A percentile compares a stretch with the other conserved stretches of the same genome.
These are phyloP conservation scores for Candida schatavii DNA, from an alignment of 805 yeast species.

Conservation along the genomic window DNA sequence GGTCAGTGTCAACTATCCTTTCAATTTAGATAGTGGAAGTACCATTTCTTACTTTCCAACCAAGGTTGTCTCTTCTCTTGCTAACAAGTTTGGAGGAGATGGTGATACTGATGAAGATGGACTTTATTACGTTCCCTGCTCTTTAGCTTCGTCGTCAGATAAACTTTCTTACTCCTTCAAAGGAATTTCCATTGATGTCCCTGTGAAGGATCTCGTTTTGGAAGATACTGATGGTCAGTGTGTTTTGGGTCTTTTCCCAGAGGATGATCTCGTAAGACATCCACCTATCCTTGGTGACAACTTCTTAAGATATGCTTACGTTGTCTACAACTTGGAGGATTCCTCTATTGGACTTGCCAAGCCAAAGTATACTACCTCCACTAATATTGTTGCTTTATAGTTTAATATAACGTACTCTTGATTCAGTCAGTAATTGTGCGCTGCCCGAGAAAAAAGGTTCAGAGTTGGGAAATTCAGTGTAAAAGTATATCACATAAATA, in stretches of 20 bases:
- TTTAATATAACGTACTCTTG: no score
- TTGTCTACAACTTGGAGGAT: constrained; percentile 26
- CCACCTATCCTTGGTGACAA: constrained; percentile 20
- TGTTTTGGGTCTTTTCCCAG: background rate
- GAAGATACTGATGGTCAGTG: constrained; percentile 8
- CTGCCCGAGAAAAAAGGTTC: no score
- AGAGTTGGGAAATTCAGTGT: no score
- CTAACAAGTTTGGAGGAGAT: background rate
- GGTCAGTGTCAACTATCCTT: constrained; percentile 1
- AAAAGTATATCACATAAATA: no score
- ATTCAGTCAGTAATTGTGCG: no score
- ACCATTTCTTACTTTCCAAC: constrained; percentile 1
- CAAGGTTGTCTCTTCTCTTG: background rate
- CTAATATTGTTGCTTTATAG: constrained; percentile 3
- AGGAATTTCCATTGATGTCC: constrained; percentile 52
- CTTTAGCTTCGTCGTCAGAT: background rate
- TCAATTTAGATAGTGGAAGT: constrained; percentile 4
- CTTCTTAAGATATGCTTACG: constrained; percentile 24
- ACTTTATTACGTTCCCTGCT: background rate
- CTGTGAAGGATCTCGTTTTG: constrained; percentile 33
- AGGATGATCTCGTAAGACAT: no score
- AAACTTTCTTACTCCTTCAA: constrained; percentile 43
- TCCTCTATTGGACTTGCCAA: constrained; percentile 24
- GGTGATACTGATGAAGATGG: background rate
- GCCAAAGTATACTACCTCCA: constrained; percentile 13